These are phyloP conservation scores for Myriosclerotinia curreyana DNA, from an alignment of 2,329 filamentous ascomycete genomes.

Conservation along the genomic window DNA sequence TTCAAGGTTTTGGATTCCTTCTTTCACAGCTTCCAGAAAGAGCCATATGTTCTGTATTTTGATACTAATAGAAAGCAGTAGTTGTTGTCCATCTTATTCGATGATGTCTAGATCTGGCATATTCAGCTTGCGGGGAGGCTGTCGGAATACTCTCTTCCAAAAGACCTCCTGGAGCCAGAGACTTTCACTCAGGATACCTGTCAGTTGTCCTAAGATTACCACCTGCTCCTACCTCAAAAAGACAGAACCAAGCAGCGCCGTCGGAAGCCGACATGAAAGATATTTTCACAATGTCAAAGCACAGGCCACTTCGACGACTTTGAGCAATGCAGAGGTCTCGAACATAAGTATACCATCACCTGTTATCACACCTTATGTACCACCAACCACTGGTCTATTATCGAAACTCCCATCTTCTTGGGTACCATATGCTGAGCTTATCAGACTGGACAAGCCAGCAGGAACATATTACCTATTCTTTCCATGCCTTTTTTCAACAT, in stretches of 20 bases:
- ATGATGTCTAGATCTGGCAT: conserved; percentile 18
- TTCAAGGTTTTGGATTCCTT: neutral
- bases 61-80: conserved; percentile 1
- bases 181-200: neutral
- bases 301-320: neutral
- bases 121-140: conserved; percentile 22
- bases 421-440: conserved; percentile 78
- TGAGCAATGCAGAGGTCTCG: neutral
- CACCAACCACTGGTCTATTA: conserved; percentile 69
- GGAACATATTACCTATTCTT: conserved; percentile 85
- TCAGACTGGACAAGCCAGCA: conserved; percentile 75
- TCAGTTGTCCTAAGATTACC: neutral
- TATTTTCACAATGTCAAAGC: neutral
- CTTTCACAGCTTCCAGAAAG: neutral
- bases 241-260: neutral
- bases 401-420: conserved; percentile 65
- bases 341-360: neutral
- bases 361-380: conserved; percentile 29
- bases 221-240: neutral
- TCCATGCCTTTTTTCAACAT: conserved; percentile 79
- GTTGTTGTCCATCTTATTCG: neutral
- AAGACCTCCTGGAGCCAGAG: conserved; percentile 1
- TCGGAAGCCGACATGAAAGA: conserved; percentile 5
- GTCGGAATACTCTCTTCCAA: conserved; percentile 21
- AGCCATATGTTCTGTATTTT: neutral